Evolutionary conservation across 83 land plant genomes (phyloP).

Genomic region (Thuja plicata): DNA sequence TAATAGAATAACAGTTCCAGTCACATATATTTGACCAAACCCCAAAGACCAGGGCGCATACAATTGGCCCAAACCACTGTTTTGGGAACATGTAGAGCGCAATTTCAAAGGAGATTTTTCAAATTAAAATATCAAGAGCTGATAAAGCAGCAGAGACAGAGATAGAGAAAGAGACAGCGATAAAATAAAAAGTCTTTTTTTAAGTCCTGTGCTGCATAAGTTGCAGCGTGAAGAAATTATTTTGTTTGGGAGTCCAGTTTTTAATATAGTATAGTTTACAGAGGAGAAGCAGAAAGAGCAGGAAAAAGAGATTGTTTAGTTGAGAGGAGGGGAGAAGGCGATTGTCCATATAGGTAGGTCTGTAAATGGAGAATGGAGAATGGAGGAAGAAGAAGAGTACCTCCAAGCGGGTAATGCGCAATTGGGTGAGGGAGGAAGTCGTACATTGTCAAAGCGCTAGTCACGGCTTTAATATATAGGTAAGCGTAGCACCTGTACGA

Average conservation of each 20-base stretch:
- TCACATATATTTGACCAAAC: background rate
- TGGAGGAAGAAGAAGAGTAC: background rate
- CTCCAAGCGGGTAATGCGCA: background rate
- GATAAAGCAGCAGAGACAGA: conserved; percentile 1
- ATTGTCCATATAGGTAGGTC: background rate
- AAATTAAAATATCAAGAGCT: background rate
- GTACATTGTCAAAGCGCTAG: background rate
- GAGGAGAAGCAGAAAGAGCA: background rate
- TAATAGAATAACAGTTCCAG: background rate
- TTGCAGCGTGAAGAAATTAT: background rate
- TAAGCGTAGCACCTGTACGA: background rate
- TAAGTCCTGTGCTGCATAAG: background rate
- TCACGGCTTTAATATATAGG: background rate
- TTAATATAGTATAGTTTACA: background rate
- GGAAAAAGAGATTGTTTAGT: background rate
- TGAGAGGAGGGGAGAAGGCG: no score
- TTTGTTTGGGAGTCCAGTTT: background rate
- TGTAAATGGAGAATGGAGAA: no score
- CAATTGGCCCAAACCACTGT: background rate
- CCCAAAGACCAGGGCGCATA: background rate
- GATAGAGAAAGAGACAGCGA: background rate
- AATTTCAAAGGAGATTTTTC: background rate
- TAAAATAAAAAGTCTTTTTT: background rate
- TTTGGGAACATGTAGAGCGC: background rate
- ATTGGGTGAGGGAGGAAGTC: background rate